These are phyloP conservation scores for Hansenula anomala DNA, from an alignment of 1,139 yeast species.

Conservation along the genomic window DNA sequence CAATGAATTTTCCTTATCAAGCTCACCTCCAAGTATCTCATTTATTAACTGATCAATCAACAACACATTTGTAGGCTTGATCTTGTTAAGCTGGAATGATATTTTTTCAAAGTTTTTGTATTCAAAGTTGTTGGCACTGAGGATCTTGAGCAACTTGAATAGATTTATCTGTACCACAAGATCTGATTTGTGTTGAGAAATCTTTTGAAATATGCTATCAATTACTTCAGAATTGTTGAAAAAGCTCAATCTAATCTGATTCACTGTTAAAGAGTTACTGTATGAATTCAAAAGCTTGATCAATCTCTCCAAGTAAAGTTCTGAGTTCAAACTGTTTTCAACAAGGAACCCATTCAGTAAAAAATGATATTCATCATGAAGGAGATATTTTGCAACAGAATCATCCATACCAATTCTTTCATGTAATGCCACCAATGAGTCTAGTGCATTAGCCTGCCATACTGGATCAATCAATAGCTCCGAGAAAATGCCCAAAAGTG, in stretches of 20 bases:
- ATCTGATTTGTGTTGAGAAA: constrained; percentile 8
- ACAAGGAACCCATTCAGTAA: constrained; percentile 12
- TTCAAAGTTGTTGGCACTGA: constrained; percentile 8
- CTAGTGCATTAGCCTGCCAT: constrained; percentile 69
- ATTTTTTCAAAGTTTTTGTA: constrained; percentile 11
- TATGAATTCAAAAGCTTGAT: constrained; percentile 11
- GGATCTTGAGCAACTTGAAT: constrained; percentile 16
- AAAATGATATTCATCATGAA: constrained; percentile 10
- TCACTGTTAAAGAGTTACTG: constrained; percentile 11
- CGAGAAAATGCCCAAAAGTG: constrained; percentile 41
- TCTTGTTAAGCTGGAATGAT: constrained; percentile 2
- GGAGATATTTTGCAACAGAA: constrained; percentile 8
- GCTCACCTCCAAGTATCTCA: constrained; percentile 13
- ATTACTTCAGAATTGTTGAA: constrained; percentile 11
- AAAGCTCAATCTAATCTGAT: constrained; percentile 15
- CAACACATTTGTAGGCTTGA: constrained; percentile 9
- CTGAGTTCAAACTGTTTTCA: constrained; percentile 14
- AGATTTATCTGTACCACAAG: constrained; percentile 14
- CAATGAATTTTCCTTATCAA: constrained; percentile 4
- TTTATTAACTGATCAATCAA: constrained; percentile 17
- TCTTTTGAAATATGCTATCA: constrained; percentile 7
- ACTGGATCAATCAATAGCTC: constrained; percentile 52
- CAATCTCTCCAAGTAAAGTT: constrained; percentile 15
- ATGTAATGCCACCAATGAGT: constrained; percentile 35
- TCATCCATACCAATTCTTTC: constrained; percentile 12